These are phyloP conservation scores for Cephaloascus albidus DNA, from an alignment of 805 yeast genomes.

Conservation along the genomic window DNA sequence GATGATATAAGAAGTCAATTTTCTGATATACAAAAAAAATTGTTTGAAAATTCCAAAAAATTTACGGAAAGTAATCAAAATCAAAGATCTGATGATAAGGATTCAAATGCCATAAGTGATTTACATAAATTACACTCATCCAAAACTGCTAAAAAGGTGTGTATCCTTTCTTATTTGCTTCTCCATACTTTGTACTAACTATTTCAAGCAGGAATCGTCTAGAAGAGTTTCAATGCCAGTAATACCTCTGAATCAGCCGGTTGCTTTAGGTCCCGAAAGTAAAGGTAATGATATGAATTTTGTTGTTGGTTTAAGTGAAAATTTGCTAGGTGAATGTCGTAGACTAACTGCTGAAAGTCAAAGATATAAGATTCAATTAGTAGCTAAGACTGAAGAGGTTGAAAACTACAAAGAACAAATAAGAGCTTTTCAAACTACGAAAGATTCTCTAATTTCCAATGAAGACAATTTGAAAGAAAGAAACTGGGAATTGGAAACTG, in stretches of 20 bases:
- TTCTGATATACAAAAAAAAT: slow-evolving; percentile 29
- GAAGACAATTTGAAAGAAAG: slow-evolving; percentile 48
- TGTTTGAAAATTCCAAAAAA: slow-evolving; percentile 19
- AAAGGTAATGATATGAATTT: slow-evolving; percentile 60
- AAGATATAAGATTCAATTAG: slow-evolving; percentile 31
- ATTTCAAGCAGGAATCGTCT: background rate
- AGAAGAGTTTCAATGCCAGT: slow-evolving; percentile 1
- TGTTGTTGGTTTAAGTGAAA: slow-evolving; percentile 67
- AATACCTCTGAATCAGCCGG: background rate
- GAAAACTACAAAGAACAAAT: slow-evolving; percentile 24
- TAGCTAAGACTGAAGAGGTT: slow-evolving; percentile 31
- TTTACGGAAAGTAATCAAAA: slow-evolving; percentile 5
- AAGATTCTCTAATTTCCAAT: slow-evolving; percentile 20
- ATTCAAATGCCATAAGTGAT: background rate
- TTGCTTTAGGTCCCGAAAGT: slow-evolving; percentile 13
- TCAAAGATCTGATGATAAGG: background rate
- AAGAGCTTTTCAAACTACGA: slow-evolving; percentile 20
- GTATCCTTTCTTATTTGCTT: background rate
- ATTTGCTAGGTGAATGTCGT: slow-evolving; percentile 60
- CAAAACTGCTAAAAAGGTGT: background rate
- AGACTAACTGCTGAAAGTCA: slow-evolving; percentile 58
- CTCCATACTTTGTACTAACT: background rate
- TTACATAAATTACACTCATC: slow-evolving; percentile 1
- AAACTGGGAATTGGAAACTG: slow-evolving; percentile 58
- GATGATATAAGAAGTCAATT: slow-evolving; percentile 21